Base-by-base conservation (phyloP, 345 rosid genomes). In the Theobroma cacao region DNA sequence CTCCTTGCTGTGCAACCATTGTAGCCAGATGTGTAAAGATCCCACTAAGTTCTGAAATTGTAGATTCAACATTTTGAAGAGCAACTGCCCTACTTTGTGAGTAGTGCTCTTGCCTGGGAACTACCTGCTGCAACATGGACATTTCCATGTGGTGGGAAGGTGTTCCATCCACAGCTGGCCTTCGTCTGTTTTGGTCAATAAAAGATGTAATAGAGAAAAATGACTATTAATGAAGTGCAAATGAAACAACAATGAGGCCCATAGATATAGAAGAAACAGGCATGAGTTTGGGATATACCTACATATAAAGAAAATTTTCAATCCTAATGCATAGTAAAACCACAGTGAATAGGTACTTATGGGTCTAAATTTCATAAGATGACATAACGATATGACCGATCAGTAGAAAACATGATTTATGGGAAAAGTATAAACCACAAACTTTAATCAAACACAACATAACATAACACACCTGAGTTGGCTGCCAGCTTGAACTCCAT, bases 1-100 rank as follows among this genome's bases (percentile, higher is more conserved):
- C 96, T 48, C 97, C 99, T 48, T 90, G 98, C 72, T 93, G 91
- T 26, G 96, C 89, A 74, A 95, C 98, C 98, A 93, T 92, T 17
- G 93, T 92, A 74, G 99, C 98, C 81, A 93, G 84, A 84, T 90
- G 93, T 0, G 97, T 92, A 83, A 93, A 95, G 82, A 91, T 93
- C 65, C 97, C 96, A 41, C 99, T 75, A 3, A 93, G 98, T 86
- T 93, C 98, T 77, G 97, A 78, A 71, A 95, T 93, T 58, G 96
- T 91, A 64, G 99, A 92, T 82, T 95, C 98, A 53, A 91, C 97
- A 74, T 80, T 95, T 73, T 89, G 96, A 83, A 93, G 97, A 18
- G 96, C 99, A 72, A 74, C 81, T 65, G 95, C 88, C 11, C 98
- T 85, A 75, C 89, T 87, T 80, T 93, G 94, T 50, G 90, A 68